These are phyloP conservation scores for Pseudogymnoascus sp. DNA, from an alignment of 2,329 filamentous ascomycete species.

Conservation along the genomic window DNA sequence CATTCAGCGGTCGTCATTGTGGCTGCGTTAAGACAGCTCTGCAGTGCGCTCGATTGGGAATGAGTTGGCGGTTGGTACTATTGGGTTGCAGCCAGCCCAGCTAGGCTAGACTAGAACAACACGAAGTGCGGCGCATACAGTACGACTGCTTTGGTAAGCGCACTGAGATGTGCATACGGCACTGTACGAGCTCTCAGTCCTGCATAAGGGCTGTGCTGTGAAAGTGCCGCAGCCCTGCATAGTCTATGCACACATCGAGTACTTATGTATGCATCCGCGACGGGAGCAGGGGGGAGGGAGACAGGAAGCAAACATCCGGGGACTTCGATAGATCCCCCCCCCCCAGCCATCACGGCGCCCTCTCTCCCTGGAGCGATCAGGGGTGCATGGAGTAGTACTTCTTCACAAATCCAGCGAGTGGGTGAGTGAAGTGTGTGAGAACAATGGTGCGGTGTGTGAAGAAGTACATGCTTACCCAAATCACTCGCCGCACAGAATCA, in stretches of 20 bases:
- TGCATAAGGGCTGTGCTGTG: slow-evolving; percentile 1
- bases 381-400: neutral
- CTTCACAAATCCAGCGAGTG: neutral
- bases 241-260: neutral
- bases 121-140: neutral
- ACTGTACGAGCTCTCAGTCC: neutral
- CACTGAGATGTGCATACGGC: neutral
- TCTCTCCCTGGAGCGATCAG: slow-evolving; percentile 1
- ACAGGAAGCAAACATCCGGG: slow-evolving; percentile 1
- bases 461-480: neutral
- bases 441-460: neutral
- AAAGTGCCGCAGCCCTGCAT: neutral
- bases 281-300: neutral
- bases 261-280: neutral
- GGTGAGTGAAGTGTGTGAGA: neutral
- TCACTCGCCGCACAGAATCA: neutral
- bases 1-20: neutral
- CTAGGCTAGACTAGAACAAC: neutral
- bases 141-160: neutral
- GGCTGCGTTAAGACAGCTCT: neutral
- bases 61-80: neutral
- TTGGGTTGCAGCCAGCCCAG: neutral
- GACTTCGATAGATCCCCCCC: neutral
- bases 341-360: neutral
- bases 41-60: neutral